Evolutionary conservation across 208 protist species (phyloP).

Genomic region (Crithidia mellificae): DNA sequence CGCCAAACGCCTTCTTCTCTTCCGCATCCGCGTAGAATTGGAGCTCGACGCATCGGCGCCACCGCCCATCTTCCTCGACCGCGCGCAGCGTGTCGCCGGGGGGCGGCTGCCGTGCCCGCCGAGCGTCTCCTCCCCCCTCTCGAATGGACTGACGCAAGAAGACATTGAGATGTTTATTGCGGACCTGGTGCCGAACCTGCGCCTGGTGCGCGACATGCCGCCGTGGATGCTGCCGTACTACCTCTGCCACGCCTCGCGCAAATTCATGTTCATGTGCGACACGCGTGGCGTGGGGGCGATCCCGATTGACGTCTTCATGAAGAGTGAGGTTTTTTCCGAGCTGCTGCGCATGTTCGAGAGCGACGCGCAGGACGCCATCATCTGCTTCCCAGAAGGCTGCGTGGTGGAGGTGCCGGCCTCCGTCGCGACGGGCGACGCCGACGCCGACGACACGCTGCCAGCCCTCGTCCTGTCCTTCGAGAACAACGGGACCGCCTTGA

Average conservation of each 20-base stretch:
- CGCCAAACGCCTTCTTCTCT: conserved; percentile 81
- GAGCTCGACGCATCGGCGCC: conserved; percentile 61
- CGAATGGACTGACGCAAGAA: conserved; percentile 78
- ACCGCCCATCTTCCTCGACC: conserved; percentile 38
- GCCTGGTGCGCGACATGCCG: conserved; percentile 79
- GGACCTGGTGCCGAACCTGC: conserved; percentile 74
- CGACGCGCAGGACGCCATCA: conserved; percentile 73
- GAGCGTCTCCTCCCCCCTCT: conserved; percentile 76
- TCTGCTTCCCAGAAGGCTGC: conserved; percentile 66
- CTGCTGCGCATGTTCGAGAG: conserved; percentile 89
- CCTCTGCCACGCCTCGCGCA: conserved; percentile 86
- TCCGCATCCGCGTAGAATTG: conserved; percentile 79
- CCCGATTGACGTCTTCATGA: conserved; percentile 82
- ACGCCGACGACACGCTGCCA: conserved; percentile 68
- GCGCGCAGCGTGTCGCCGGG: conserved; percentile 10
- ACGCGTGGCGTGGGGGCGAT: conserved; percentile 68
- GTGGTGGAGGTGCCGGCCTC: conserved; percentile 71
- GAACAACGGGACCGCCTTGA: conserved; percentile 50
- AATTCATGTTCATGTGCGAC: conserved; percentile 95
- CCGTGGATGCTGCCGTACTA: conserved; percentile 91
- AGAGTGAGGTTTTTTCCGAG: conserved; percentile 88
- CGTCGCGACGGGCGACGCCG: conserved; percentile 33
- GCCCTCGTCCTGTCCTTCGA: conserved; percentile 67
- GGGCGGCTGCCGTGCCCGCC: conserved; percentile 48
- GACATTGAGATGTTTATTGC: conserved; percentile 84